Evolutionary conservation across 2,329 filamentous ascomycete genomes (phyloP).

Genomic region (Neoascochyta sp.): DNA sequence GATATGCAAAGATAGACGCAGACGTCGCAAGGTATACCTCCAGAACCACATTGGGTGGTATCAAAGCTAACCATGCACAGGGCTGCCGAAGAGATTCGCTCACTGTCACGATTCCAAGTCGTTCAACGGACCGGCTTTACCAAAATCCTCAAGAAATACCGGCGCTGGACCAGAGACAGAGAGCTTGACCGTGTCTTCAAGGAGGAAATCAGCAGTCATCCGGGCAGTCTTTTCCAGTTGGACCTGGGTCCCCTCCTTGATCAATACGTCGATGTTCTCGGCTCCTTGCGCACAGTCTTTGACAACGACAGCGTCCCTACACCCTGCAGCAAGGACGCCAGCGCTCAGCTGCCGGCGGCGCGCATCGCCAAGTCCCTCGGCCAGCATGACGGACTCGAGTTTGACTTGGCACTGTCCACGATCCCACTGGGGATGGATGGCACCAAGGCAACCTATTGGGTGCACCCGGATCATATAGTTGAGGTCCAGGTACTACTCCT

Average conservation of each 20-base stretch:
- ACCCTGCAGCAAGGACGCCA: conserved; percentile 10
- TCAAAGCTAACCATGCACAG: conserved; percentile 28
- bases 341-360: conserved; percentile 24
- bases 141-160: conserved; percentile 83
- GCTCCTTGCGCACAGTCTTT: conserved; percentile 45
- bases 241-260: conserved; percentile 56
- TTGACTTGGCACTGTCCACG: conserved; percentile 49
- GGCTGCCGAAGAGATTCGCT: conserved; percentile 68
- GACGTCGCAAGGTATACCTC: conserved; percentile 44
- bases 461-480: conserved; percentile 53
- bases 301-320: conserved; percentile 27
- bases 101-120: conserved; percentile 66
- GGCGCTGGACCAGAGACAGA: conserved; percentile 78
- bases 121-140: conserved; percentile 73
- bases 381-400: conserved; percentile 43
- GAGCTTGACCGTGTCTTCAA: conserved; percentile 63
- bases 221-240: conserved; percentile 67
- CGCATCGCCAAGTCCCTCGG: conserved; percentile 41
- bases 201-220: conserved; percentile 60
- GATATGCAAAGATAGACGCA: conserved; percentile 50
- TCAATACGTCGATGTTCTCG: conserved; percentile 48
- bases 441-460: conserved; percentile 51
- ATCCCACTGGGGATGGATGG: conserved; percentile 46
- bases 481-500: conserved; percentile 52
- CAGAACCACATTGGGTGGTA: too few relatives aligned